Base-by-base conservation (phyloP, 2,329 filamentous ascomycete genomes). In the Cladophialophora chaetospira region DNA sequence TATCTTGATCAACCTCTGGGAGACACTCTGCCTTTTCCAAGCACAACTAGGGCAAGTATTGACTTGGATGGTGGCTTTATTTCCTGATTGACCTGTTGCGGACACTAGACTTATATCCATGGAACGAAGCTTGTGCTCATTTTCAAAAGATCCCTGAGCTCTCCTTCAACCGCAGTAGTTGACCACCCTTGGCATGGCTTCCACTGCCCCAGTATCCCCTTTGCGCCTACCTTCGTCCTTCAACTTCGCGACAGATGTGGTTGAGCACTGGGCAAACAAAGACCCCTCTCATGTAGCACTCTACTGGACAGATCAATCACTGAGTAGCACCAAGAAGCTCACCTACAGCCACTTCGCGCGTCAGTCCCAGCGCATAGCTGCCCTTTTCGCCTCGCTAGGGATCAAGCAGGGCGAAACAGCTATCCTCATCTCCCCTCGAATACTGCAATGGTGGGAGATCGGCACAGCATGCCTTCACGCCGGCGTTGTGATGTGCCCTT, bases 391-490 rank as follows among this genome's bases (percentile, higher is more conserved):
- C 8, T 61, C 68, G 4, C 63, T 73, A 5, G 68, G 70, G 8
- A 64, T 72, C 4, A 54, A 65, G 43, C 58, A 64, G 29, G 72
- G 72, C 15, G 71, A 75, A 46, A 70, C 66, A 33, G 63, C 71
- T 58, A 62, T 75, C 23, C 65, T 75, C 33, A 71, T 75, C 28
- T 64, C 72, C 35, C 70, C 71, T 4, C 62, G 73, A 5, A 51
- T 73, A 3, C 72, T 71, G 23, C 70, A 69, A 46, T 74, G 73
- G 70, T 75, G 72, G 73, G 72, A 75, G 56, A 69, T 75, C 19
- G 72, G 71, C 11, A 70, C 70, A 1, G 72, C 72, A 17, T 67
- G 67, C 29, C 60, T 75, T 11, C 66, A 72, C 13, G 65, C 63
- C 11, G 72, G 72, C 4, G 65, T 75, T 28, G 67, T 75, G 5